phyloP scores from a whole-genome alignment of 139 green algal species.

The Chlorella vulgaris region DNA sequence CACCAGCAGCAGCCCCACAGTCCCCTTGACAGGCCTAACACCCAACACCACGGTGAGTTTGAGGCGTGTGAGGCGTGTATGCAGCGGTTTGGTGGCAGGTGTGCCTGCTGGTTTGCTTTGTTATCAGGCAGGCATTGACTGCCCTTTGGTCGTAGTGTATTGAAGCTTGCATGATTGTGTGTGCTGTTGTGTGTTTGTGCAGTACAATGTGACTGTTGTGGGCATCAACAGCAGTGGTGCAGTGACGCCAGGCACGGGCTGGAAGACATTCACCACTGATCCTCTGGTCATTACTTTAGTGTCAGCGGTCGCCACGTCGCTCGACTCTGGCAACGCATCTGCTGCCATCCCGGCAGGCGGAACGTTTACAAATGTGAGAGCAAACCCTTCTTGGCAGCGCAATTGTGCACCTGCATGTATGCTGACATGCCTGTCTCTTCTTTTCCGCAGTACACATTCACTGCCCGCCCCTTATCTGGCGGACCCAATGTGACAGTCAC shows the following conservation, averaged over 20 bases:
- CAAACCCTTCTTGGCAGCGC: too few relatives aligned
- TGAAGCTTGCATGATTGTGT: too few relatives aligned
- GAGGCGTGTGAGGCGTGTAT: neutral
- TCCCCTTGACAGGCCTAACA: neutral
- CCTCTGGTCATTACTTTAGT: too few relatives aligned
- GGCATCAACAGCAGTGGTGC: too few relatives aligned
- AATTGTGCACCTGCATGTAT: neutral
- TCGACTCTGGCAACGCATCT: too few relatives aligned
- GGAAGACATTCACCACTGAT: too few relatives aligned
- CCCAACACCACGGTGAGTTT: neutral
- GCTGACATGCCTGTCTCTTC: neutral
- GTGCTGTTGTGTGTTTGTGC: neutral
- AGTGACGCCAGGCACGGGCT: too few relatives aligned
- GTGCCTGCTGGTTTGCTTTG: neutral
- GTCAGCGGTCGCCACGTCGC: too few relatives aligned
- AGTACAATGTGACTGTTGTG: neutral
- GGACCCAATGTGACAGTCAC: neutral
- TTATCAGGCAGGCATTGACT: too few relatives aligned
- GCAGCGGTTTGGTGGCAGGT: neutral
- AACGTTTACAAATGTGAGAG: too few relatives aligned
- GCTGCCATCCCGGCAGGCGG: too few relatives aligned
- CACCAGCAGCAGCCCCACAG: neutral
- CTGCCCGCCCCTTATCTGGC: neutral
- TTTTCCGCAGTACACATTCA: conserved; percentile 2
- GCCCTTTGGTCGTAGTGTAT: too few relatives aligned